Evolutionary conservation across 163 green algal genomes (phyloP).

Genomic region (Scenedesmus sp.): DNA sequence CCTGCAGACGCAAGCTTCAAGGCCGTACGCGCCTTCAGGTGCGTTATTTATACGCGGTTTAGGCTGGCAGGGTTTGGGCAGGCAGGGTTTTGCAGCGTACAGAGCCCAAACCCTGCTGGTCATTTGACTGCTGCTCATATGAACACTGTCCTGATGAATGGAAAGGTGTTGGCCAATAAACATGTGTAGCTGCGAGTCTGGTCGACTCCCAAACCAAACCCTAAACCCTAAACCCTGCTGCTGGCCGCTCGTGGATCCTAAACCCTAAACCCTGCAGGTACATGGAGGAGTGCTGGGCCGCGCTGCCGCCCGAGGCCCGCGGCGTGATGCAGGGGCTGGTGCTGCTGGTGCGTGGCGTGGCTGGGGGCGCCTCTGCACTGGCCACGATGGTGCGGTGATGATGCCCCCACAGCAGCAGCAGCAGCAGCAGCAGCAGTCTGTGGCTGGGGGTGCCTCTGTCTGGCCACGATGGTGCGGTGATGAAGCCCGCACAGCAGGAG

Average conservation of each 20-base stretch:
- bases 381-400: not conserved
- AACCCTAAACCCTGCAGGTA: conserved; percentile 21
- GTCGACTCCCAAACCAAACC: no score
- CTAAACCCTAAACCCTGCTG: no score
- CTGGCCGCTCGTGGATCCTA: no score
- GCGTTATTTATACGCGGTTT: not conserved
- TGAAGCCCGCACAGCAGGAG: not conserved
- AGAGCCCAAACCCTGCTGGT: no score
- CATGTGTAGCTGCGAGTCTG: no score
- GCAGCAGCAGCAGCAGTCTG: not conserved
- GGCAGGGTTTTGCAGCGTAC: not conserved
- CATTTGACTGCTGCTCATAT: no score
- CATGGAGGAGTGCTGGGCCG: conserved; percentile 31
- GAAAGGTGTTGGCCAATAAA: no score
- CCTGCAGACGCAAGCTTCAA: conserved; percentile 27
- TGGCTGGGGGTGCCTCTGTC: no score
- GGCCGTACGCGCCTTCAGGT: conserved; percentile 18
- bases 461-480: no score
- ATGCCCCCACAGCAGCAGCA: not conserved
- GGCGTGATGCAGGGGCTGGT: conserved; percentile 35
- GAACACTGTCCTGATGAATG: no score
- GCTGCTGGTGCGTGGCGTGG: conserved; percentile 26
- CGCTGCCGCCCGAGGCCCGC: conserved; percentile 16
- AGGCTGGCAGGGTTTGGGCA: not conserved
- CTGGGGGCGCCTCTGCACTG: not conserved